A percentile compares a stretch with the other conserved stretches of the same genome.
Evolutionary conservation across 352 stramenopile species (phyloP).

Genomic region (Pythium phragmiticola): DNA sequence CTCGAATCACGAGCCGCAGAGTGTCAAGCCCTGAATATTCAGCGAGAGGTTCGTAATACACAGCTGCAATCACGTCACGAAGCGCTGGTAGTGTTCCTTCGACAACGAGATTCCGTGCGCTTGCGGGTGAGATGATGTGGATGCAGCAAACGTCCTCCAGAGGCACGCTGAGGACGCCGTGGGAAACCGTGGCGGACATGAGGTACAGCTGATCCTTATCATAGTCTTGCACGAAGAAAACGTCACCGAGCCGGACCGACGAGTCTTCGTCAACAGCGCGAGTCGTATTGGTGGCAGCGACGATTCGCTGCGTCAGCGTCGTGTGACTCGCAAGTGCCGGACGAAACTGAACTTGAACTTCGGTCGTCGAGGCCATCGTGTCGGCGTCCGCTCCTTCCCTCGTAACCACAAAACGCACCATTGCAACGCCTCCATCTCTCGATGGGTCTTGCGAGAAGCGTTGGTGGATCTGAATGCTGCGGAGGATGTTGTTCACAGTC

Average conservation of each 20-base stretch:
- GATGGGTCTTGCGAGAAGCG: background rate
- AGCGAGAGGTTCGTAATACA: conserved; percentile 18
- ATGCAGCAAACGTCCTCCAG: conserved; percentile 15
- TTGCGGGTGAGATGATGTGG: conserved; percentile 4
- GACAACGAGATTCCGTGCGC: background rate
- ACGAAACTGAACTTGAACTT: conserved; percentile 8
- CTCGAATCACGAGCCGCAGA: conserved; percentile 1
- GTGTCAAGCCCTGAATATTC: conserved; percentile 25
- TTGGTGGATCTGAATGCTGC: background rate
- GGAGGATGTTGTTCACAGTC: conserved; percentile 4
- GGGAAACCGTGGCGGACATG: background rate
- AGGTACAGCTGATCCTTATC: conserved; percentile 2
- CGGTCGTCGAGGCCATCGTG: background rate
- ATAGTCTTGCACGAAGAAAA: background rate
- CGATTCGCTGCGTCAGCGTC: background rate
- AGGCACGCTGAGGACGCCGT: conserved; percentile 6
- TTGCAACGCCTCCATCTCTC: background rate
- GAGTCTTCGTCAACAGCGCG: conserved; percentile 7
- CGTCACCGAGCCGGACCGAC: background rate
- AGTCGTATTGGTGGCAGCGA: background rate
- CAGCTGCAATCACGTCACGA: background rate
- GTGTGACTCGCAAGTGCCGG: background rate
- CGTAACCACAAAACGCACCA: background rate
- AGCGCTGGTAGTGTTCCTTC: conserved; percentile 16
- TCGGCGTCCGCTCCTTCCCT: background rate